phyloP scores from a whole-genome alignment of 176 grass and related monocot species.

The Oryza brachyantha region DNA sequence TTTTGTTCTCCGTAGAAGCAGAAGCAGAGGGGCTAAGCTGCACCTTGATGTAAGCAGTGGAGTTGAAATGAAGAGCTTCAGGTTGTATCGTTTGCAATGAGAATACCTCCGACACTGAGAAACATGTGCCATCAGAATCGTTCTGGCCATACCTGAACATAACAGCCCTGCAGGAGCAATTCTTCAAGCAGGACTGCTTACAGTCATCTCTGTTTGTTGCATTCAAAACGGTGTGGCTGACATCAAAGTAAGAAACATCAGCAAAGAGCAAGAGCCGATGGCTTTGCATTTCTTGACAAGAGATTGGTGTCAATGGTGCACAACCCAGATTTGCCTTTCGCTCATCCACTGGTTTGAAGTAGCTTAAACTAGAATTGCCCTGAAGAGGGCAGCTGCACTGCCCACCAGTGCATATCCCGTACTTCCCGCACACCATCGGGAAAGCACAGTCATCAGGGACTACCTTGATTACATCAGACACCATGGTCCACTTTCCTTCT shows the following conservation, averaged over 20 bases:
- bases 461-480: conserved; percentile 34
- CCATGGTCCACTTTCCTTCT: conserved; percentile 14
- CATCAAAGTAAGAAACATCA: background rate
- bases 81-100: conserved; percentile 33
- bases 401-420: conserved; percentile 51
- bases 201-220: conserved; percentile 13
- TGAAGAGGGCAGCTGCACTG: conserved; percentile 37
- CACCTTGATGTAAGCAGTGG: conserved; percentile 43
- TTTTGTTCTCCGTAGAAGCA: background rate
- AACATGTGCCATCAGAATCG: conserved; percentile 12
- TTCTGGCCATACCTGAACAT: conserved; percentile 8
- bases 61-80: conserved; percentile 32
- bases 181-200: conserved; percentile 42
- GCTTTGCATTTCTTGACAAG: conserved; percentile 44
- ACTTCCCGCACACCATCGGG: conserved; percentile 42
- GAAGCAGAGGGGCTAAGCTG: conserved; percentile 16
- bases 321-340: conserved; percentile 36
- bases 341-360: conserved; percentile 35
- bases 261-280: conserved; percentile 30
- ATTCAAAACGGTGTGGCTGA: background rate
- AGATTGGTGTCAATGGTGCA: conserved; percentile 32
- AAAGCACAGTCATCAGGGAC: conserved; percentile 37
- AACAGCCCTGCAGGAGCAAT: conserved; percentile 41
- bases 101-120: conserved; percentile 27
- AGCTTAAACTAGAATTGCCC: conserved; percentile 15